A percentile compares a stretch with the other conserved stretches of the same genome.
phyloP scores from a whole-genome alignment of 2,329 filamentous ascomycete species.

The Colletotrichum chrysophilum region DNA sequence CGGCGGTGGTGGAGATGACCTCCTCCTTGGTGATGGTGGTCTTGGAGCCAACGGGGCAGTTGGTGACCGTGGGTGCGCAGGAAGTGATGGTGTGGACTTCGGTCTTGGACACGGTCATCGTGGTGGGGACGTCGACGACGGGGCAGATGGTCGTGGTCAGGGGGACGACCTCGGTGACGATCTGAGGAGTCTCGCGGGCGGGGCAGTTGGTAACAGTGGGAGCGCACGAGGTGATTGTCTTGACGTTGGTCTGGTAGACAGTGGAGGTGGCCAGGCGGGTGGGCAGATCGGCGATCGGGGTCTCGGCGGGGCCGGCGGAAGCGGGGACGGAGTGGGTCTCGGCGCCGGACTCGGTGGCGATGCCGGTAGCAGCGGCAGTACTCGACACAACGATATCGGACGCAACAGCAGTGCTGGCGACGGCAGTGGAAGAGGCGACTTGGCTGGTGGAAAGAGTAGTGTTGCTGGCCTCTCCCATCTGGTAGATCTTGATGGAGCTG shows the following conservation, averaged over 20 bases:
- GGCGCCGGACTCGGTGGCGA: not conserved
- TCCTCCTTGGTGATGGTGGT: constrained; percentile 16
- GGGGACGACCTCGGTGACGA: constrained; percentile 36
- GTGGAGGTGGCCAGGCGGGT: constrained; percentile 21
- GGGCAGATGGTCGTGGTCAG: constrained; percentile 53
- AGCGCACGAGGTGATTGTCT: constrained; percentile 23
- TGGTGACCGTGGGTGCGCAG: constrained; percentile 26
- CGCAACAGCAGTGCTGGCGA: not conserved
- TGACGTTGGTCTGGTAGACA: constrained; percentile 16
- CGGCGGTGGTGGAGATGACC: not conserved
- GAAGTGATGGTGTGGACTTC: constrained; percentile 32
- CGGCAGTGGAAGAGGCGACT: not conserved
- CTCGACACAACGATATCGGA: not conserved
- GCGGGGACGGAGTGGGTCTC: not conserved
- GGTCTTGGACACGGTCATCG: constrained; percentile 25
- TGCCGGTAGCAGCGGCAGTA: not conserved
- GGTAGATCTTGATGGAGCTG: constrained; percentile 38
- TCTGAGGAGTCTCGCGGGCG: not conserved
- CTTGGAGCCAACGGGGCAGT: constrained; percentile 26
- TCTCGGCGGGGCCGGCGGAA: not conserved
- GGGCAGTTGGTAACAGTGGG: constrained; percentile 11
- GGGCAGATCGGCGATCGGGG: not conserved
- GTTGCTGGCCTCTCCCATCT: constrained; percentile 16
- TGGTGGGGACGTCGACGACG: constrained; percentile 24
- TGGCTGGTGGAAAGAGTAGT: not conserved